Evolutionary conservation across 148 eudicot species (phyloP), one percentile per base, ranked within the genome.

Genomic region (Rhododendron ovatum): DNA sequence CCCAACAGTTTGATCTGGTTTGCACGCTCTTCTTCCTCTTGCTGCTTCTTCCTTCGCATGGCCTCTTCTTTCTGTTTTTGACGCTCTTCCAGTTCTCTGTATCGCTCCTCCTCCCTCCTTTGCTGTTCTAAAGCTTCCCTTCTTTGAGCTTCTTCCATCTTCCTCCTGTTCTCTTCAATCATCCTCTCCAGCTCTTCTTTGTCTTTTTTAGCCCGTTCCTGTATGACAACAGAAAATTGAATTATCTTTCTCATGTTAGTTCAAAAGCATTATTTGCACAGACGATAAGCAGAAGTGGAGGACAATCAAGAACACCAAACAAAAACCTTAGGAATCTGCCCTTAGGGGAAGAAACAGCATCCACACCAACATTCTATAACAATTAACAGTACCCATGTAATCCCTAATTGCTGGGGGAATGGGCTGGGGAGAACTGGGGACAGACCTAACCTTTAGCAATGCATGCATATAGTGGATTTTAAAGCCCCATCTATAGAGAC

Each of bases 51-150:
- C 92, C 92, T 93, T 41, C 91, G 90, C 91, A 96, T 33, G 14
- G 98, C 98, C 91, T 93, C 98, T 88, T 95, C 98, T 61, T 92
- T 95, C 88, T 93, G 96, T 75, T 94, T 92, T 82, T 96, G 99
- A 88, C 93, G 89, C 91, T 94, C 98, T 85, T 96, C 96, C 86
- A 96, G 88, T 89, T 95, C 95, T 63, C 94, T 79, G 83, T 96
- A 95, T 7, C 99, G 94, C 83, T 93, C 94, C 86, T 96, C 99
- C 89, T 96, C 99, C 89, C 86, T 90, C 90, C 89, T 86, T 87
- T 93, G 93, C 87, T 94, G 98, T 91, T 96, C 94, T 63, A 93
- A 37, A 84, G 96, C 98, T 93, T 95, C 99, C 87, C 83, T 84
- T 88, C 94, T 91, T 82, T 95, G 96, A 63, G 96, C 93, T 90